Evolutionary conservation across 2,329 filamentous ascomycete genomes (phyloP), one percentile per base, ranked within the genome.

Genomic region (Aspergillus ibericus): DNA sequence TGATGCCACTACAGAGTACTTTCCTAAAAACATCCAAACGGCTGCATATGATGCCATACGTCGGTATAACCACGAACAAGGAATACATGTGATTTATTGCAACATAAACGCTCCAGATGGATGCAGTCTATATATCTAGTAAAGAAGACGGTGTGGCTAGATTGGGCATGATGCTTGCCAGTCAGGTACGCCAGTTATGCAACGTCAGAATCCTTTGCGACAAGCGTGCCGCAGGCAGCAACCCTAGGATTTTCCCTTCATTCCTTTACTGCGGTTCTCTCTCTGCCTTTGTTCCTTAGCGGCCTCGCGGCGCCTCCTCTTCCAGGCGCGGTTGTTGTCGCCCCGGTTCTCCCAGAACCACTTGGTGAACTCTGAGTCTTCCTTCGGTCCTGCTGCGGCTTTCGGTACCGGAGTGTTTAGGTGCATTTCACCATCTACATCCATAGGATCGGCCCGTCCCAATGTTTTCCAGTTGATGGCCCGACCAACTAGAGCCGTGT

Each of bases 401-500:
- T 65, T 72, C 15, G 65, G 67, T 25, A 67, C 66, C 7, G 65
- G 69, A 25, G 65, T 71, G 63, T 64, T 60, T 40, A 68, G 56
- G 49, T 66, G 56, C 5, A 59, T 56, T 15, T 67, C 65, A 35
- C 65, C 69, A 36, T 72, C 68, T n/a, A 66, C 61, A 18, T 66
- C 63, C 53, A 63, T 60, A 5, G 61, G 57, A 12, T 70, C 66
- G 5, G 60, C 55, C 16, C 66, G 29, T 7, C 52, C 55, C 16
- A 27, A 9, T 5, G 62, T 62, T 7, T 66, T 66, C 69, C 70
- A 71, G 29, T 75, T 69, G 44, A 68, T 71, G 44, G 59, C 71
- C 29, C 71, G 72, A 55, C 63, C 86, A 1, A 90, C 87, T 59
- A 92, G 87, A 1, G 92, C 92, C 0, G 95, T 98, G 71, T 99